Evolutionary conservation across 83 land plant genomes (phyloP), one percentile per base, ranked within the genome.

Genomic region (Picea mariana): DNA sequence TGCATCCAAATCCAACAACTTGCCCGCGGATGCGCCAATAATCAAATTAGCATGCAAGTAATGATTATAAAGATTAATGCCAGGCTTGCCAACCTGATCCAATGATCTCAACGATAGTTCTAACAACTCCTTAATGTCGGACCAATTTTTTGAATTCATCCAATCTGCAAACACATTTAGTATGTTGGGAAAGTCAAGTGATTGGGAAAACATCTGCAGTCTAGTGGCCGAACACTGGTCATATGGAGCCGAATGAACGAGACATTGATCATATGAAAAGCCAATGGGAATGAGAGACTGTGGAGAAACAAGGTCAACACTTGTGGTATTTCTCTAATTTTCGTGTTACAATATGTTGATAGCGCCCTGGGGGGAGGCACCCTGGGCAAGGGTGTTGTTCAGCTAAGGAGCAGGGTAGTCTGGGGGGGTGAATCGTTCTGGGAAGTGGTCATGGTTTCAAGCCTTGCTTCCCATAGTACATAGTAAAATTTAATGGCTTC

Each of bases 21-120:
- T 89, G 1, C 67, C 87, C 18, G 92, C 80, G 12, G 84, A 16
- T 5, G 88, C 85, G 0, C 87, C 89, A 16, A 67, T 63, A 90
- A 90, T 92, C 52, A 92, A 66, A 42, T 87, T 82, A n/a, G 94
- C 94, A 79, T 92, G 67, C 82, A 92, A 72, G 61, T 90, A 92
- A 76, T 86, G 87, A 65, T 92, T 92, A 59, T 80, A 92, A 26
- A 90, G 9, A 24, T 85, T 66, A 2, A 92, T 92, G 80, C 86
- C 89, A 5, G 94, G 94, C 82, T 64, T 83, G 73, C 94, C 94
- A 26, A 38, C 60, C 77, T 63, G 72, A 75, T 92, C 90, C 62
- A 92, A 73, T 49, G 86, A 68, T 63, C 89, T 24, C 80, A 90
- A 79, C 94, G 92, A 90, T 40, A 67, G 82, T 86, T 92, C 94